phyloP scores from a whole-genome alignment of 768 basidiomycete genomes.

The Nidularia pulvinata region DNA sequence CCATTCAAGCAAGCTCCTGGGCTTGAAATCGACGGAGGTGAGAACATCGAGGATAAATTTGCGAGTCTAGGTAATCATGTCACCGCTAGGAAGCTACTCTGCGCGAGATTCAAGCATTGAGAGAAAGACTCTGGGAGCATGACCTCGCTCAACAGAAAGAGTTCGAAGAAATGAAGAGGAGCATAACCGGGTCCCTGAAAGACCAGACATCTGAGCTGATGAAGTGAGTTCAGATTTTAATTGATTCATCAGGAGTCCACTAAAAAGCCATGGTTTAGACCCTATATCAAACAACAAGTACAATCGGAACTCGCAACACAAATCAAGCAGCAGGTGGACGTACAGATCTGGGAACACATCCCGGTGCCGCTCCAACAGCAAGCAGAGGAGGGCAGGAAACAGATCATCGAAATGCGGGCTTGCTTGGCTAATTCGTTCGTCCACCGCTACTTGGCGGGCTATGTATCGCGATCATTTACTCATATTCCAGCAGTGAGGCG shows the following conservation, averaged over 20 bases:
- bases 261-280: background rate
- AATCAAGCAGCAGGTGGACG: slow-evolving; percentile 42
- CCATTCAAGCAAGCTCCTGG: slow-evolving; percentile 3
- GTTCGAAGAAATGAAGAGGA: slow-evolving; percentile 10
- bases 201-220: background rate
- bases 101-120: slow-evolving; percentile 13
- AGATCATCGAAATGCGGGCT: slow-evolving; percentile 39
- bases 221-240: slow-evolving; percentile 1
- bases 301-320: slow-evolving; percentile 37
- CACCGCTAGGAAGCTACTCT: slow-evolving; percentile 5
- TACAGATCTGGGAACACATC: slow-evolving; percentile 46
- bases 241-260: background rate
- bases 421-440: slow-evolving; percentile 57
- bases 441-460: background rate
- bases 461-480: slow-evolving; percentile 1
- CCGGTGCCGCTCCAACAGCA: slow-evolving; percentile 47
- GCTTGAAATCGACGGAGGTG: background rate
- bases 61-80: background rate
- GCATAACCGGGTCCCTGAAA: background rate
- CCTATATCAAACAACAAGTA: slow-evolving; percentile 34
- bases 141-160: slow-evolving; percentile 10
- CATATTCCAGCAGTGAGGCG: slow-evolving; percentile 35
- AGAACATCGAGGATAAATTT: background rate
- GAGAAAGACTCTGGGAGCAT: slow-evolving; percentile 14
- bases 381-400: slow-evolving; percentile 35